Percentiles rank a stretch among this genome's conserved stretches.
phyloP scores from a whole-genome alignment of 345 rosid species.

The Citrus reticulata region DNA sequence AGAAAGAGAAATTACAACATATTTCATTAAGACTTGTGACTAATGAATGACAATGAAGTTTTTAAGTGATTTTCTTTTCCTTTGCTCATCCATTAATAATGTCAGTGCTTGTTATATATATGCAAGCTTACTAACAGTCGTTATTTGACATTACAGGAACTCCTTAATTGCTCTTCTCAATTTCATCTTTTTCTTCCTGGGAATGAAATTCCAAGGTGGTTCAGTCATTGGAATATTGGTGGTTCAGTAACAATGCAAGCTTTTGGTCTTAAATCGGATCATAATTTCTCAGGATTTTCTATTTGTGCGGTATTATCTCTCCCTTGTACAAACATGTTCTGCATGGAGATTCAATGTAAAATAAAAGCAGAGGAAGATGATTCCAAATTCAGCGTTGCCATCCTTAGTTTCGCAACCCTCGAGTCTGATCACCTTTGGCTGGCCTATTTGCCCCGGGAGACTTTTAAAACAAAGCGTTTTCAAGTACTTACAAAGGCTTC shows the following conservation, averaged over 20 bases:
- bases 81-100: too few species aligned
- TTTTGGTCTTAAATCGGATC: background rate
- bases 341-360: background rate
- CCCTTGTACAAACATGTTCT: background rate
- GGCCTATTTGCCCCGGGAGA: background rate
- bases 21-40: too few species aligned
- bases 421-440: background rate
- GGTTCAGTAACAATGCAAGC: conserved; percentile 2
- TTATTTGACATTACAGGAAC: background rate
- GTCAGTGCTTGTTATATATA: too few species aligned
- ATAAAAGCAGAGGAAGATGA: too few species aligned
- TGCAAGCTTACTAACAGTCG: background rate
- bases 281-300: conserved; percentile 7
- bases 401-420: background rate
- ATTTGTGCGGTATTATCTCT: background rate
- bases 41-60: too few species aligned
- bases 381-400: background rate
- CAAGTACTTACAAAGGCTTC: too few species aligned
- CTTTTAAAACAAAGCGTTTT: too few species aligned
- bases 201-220: conserved; percentile 18
- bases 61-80: too few species aligned
- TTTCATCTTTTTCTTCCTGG: conserved; percentile 8
- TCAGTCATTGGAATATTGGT: background rate
- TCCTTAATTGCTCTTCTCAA: background rate
- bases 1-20: too few species aligned